Base-by-base conservation (phyloP, 1,284 basidiomycete species). In the Papiliotrema flavescens region DNA sequence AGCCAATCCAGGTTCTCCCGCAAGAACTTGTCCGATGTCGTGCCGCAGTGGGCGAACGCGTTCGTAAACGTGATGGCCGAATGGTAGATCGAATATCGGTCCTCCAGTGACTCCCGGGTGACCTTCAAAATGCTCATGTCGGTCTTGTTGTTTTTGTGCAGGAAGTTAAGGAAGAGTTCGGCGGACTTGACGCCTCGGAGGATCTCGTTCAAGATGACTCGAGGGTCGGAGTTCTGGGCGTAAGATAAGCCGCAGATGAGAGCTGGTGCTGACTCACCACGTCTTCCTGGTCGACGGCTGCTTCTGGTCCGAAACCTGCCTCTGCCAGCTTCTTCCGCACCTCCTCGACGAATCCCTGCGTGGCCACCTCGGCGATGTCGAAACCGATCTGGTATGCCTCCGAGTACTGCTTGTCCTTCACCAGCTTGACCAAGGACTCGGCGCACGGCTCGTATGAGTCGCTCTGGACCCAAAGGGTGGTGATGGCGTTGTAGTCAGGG, bases 1-100 rank as follows among this genome's bases (percentile, higher is more conserved):
- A 98, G 83, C 91, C 92, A 98, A 71, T 95, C 93, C 45, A 98
- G 82, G 73, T 97, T 97, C 54, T 95, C 90, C 11, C 91, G 85
- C 26, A 98, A 79, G 80, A 97, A 98, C 36, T 83, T 74, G 66
- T 98, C 94, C 2, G 91, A 93, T 0, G 91, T 92, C 1, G 94
- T 98, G 45, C 94, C 94, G 23, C 93, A 86, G 71, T 95, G 86
- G 83, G 94, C 93, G 73, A 93, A 97, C 2, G 94, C 92, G 72
- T 98, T 96, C 73, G 93, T 89, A 55, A 98, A 83, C 3, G 91
- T 93, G 59, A 98, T 83, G 9, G 94, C 91, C 6, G 89, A 92
- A 78, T 98, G 94, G 73, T 94, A 97, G 69, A 98, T 90, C 19
- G 93, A 97, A 37, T 90, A 93, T 40, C 93, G 87, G 39, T 90